Evolutionary conservation across 306 rosid genomes (phyloP), one percentile per base, ranked within the genome.

Genomic region (Pyrus betulifolia): DNA sequence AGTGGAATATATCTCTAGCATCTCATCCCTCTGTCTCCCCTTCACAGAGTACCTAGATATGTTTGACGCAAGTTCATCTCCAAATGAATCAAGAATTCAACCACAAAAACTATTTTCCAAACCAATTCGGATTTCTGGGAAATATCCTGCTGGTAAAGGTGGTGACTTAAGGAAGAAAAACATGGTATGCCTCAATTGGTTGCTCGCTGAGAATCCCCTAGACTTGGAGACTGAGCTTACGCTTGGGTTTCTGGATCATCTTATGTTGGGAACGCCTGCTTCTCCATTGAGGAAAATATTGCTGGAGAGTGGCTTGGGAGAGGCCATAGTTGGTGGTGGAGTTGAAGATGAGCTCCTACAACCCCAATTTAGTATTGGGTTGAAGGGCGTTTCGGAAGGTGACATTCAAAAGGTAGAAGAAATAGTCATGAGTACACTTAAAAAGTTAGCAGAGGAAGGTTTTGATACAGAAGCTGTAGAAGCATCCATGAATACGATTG

Each of bases 401-500:
- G 90, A 95, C 82, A 92, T 95, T 78, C 89, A 82, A 13, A 95
- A 91, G 74, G 96, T 92, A 75, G 98, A 95, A 84, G 97, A 91
- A 71, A 72, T 95, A 80, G 74, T 95, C 71, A 61, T 83, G 69
- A 86, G 44, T 78, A 89, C 98, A 3, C 85, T 95, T 67, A 67
- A 80, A 78, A 95, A 92, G 72, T 80, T 95, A 82, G 91, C 85
- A 6, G 90, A 95, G 74, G 96, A 95, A 80, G 97, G 99, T 71
- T 95, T 95, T 67, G 97, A 95, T 70, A 81, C 86, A 58, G 92
- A 87, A 78, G 93, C 98, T 25, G 89, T 95, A 72, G 99, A 95
- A 88, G 99, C 99, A 81, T 95, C 98, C 79, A 92, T 92, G 99
- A 95, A 95, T 84, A 95, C 99, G 19, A 95, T 95, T 87, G 99